Evolutionary conservation across 2,329 filamentous ascomycete genomes (phyloP), one percentile per base, ranked within the genome.

Genomic region (Graphilbum sp.): DNA sequence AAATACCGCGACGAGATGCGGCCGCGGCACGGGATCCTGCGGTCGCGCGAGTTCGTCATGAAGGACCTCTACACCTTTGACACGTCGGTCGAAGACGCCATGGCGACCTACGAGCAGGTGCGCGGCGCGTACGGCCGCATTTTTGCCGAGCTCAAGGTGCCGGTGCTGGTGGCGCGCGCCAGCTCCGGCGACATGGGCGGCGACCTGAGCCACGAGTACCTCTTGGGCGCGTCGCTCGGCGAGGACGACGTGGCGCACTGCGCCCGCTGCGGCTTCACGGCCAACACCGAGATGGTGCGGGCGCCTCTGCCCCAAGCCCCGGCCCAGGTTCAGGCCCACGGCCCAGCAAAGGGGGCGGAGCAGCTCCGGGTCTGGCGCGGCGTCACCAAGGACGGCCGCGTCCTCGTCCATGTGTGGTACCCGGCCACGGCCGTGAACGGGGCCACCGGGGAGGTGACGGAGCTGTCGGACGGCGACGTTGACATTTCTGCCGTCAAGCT

Each of bases 1-100:
- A 98, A 98, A 57, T 98, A 96, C 52, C 75, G 90, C 35, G 90
- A 98, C 59, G 90, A 98, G 58, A 71, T 79, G 40, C 72, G 90
- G 20, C 90, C 90, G 17, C 73, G 90, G 24, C 83, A 93, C 49
- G 90, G 90, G 12, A 65, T 98, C 2, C 64, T 98, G 9, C 76
- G 90, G 10, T 81, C 84, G 1, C 76, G 86, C 43, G 90, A 98
- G 52, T 98, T 98, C 50, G 61, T 85, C 48, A 98, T 98, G 90
- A 98, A 98, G 57, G 90, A 98, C 55, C 69, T 98, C 1, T 98
- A 98, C 55, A 95, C 87, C 0, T 98, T 98, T 52, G 90, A 98
- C 52, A 61, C 67, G 27, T 78, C 68, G 4, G 54, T 65, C 1
- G 59, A 70, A 20, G 61, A 71, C n/a, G 88, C 88, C 2, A 62